phyloP scores from a whole-genome alignment of 192 early-diverging fungal genomes.

The Umbelopsis vinacea region DNA sequence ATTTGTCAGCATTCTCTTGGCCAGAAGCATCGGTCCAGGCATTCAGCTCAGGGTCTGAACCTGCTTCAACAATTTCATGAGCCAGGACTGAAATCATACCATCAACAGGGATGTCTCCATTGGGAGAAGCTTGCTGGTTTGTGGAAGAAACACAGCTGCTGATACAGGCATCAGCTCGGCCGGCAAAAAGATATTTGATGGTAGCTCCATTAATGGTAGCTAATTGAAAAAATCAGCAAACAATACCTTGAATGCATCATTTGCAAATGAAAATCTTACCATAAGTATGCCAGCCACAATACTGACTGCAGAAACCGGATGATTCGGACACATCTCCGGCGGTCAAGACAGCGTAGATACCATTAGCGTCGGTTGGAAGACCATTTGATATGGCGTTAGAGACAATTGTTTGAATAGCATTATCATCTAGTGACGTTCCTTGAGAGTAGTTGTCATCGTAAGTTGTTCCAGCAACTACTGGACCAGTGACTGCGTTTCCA shows the following conservation, averaged over 20 bases:
- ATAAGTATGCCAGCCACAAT: constrained; percentile 22
- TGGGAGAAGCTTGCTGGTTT: constrained; percentile 26
- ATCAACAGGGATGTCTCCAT: constrained; percentile 40
- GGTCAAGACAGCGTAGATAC: constrained; percentile 27
- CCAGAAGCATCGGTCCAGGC: constrained; percentile 34
- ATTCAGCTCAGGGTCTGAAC: constrained; percentile 38
- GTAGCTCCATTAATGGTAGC: constrained; percentile 11
- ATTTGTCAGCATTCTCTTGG: constrained; percentile 43
- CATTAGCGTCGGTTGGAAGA: constrained; percentile 25
- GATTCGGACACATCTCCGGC: constrained; percentile 21
- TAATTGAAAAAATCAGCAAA: neutral
- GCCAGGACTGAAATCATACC: constrained; percentile 43
- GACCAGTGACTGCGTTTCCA: neutral
- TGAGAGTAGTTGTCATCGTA: constrained; percentile 25
- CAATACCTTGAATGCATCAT: too few species aligned
- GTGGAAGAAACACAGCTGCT: constrained; percentile 2
- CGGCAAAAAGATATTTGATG: constrained; percentile 25
- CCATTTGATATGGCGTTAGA: constrained; percentile 10
- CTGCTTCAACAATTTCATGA: constrained; percentile 37
- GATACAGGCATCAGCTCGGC: constrained; percentile 8
- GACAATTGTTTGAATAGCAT: constrained; percentile 19
- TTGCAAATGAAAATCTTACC: neutral
- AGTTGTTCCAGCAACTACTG: neutral
- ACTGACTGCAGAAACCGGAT: constrained; percentile 16
- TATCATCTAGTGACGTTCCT: constrained; percentile 7